A percentile compares a stretch with the other conserved stretches of the same genome.
Evolutionary conservation across 768 basidiomycete genomes (phyloP).

Genomic region (Suillus luteus): DNA sequence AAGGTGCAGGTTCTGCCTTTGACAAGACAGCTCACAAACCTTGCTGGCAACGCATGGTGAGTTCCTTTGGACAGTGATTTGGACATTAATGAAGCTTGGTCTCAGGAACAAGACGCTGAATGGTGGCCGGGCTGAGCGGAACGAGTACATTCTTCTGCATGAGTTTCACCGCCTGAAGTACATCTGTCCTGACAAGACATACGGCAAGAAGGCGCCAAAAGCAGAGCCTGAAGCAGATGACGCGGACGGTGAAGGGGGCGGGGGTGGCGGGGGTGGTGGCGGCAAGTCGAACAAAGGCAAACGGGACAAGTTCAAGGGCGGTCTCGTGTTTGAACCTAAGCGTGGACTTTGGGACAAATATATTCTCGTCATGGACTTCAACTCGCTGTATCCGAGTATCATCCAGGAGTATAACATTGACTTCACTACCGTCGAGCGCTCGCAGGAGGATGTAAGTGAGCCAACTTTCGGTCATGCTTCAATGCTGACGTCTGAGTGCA

Average conservation of each 20-base stretch:
- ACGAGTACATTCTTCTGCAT: conserved; percentile 97
- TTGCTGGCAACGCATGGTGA: conserved; percentile 97
- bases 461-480: conserved; percentile 9
- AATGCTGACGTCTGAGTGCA: conserved; percentile 12
- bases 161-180: conserved; percentile 97
- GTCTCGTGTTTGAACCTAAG: conserved; percentile 96
- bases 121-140: conserved; percentile 97
- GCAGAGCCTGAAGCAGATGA: conserved; percentile 55
- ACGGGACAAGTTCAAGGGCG: conserved; percentile 97
- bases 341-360: conserved; percentile 95
- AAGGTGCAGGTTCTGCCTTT: conserved; percentile 94
- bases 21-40: conserved; percentile 90
- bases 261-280: conserved; percentile 28
- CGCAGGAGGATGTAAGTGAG: conserved; percentile 53
- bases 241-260: conserved; percentile 48
- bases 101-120: conserved; percentile 94
- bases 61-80: conserved; percentile 21
- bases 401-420: conserved; percentile 99
- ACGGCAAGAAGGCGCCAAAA: conserved; percentile 70
- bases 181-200: conserved; percentile 93
- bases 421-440: conserved; percentile 90
- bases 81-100: background rate
- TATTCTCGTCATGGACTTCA: conserved; percentile 99
- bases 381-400: conserved; percentile 97
- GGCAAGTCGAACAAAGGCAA: conserved; percentile 61